Evolutionary conservation across 1,284 basidiomycete species (phyloP).

Genomic region (Cutaneotrichosporon cyanovorans): DNA sequence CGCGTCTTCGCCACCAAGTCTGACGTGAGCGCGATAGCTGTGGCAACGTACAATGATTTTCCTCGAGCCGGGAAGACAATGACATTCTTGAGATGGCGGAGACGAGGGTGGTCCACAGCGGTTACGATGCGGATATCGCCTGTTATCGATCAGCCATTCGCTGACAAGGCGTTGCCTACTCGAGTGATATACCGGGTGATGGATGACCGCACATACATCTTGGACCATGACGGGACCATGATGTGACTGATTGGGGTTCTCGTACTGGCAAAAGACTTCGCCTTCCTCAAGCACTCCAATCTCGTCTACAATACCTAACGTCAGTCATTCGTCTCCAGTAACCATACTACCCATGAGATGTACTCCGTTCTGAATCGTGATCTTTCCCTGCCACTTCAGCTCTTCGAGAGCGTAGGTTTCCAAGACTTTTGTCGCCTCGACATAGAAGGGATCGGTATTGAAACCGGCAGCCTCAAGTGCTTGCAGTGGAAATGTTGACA

Average conservation of each 20-base stretch:
- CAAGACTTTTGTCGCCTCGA: constrained; percentile 17
- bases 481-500: constrained; percentile 18
- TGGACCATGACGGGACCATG: constrained; percentile 11
- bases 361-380: constrained; percentile 21
- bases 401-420: constrained; percentile 19
- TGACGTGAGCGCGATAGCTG: not conserved
- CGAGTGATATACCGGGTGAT: constrained; percentile 22
- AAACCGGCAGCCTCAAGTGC: constrained; percentile 21
- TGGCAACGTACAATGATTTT: constrained; percentile 8
- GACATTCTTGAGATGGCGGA: constrained; percentile 25
- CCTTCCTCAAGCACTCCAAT: constrained; percentile 20
- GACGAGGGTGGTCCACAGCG: constrained; percentile 21
- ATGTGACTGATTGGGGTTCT: constrained; percentile 9
- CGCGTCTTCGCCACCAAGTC: constrained; percentile 26
- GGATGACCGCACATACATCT: constrained; percentile 23
- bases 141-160: not conserved
- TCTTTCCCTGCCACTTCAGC: constrained; percentile 22
- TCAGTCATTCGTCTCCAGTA: not conserved
- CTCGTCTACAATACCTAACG: constrained; percentile 27
- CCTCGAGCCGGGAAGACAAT: constrained; percentile 27
- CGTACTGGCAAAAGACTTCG: constrained; percentile 30
- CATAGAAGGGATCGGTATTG: constrained; percentile 19
- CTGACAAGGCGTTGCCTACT: constrained; percentile 1
- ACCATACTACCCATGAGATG: constrained; percentile 19
- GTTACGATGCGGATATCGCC: constrained; percentile 24